These are phyloP conservation scores for Ceratocystis huliohia DNA, from an alignment of 2,329 filamentous ascomycete species.

Conservation along the genomic window DNA sequence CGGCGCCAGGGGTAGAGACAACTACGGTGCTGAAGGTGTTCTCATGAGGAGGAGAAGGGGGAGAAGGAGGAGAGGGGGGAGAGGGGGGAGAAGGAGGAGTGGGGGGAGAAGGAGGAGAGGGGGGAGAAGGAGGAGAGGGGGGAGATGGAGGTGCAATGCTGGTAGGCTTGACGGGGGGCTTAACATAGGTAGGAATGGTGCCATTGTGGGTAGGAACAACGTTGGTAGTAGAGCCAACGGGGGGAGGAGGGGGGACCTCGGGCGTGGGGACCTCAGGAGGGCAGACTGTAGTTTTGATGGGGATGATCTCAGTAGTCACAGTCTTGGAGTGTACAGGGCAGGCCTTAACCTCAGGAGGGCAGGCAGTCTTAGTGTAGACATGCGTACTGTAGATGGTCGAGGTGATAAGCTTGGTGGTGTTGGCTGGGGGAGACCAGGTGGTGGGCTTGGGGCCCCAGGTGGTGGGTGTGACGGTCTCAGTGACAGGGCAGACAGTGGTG, in stretches of 20 bases:
- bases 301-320: slow-evolving; percentile 29
- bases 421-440: not conserved
- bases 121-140: no score
- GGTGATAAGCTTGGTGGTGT: slow-evolving; percentile 24
- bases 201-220: slow-evolving; percentile 21
- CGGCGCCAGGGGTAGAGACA: not conserved
- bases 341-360: slow-evolving; percentile 47
- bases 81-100: no score
- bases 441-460: not conserved
- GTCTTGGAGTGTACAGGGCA: slow-evolving; percentile 39
- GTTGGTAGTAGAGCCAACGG: not conserved
- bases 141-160: not conserved
- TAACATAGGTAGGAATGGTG: slow-evolving; percentile 13
- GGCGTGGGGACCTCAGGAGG: slow-evolving; percentile 21
- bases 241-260: not conserved
- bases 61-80: no score
- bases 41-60: not conserved
- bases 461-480: slow-evolving; percentile 2
- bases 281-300: slow-evolving; percentile 33
- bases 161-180: slow-evolving; percentile 2
- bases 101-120: no score
- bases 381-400: slow-evolving; percentile 45
- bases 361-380: slow-evolving; percentile 49
- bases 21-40: slow-evolving; percentile 3
- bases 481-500: slow-evolving; percentile 10